Percentiles rank a stretch among this genome's conserved stretches.
phyloP scores from a whole-genome alignment of 345 rosid species.

The Heritiera littoralis region DNA sequence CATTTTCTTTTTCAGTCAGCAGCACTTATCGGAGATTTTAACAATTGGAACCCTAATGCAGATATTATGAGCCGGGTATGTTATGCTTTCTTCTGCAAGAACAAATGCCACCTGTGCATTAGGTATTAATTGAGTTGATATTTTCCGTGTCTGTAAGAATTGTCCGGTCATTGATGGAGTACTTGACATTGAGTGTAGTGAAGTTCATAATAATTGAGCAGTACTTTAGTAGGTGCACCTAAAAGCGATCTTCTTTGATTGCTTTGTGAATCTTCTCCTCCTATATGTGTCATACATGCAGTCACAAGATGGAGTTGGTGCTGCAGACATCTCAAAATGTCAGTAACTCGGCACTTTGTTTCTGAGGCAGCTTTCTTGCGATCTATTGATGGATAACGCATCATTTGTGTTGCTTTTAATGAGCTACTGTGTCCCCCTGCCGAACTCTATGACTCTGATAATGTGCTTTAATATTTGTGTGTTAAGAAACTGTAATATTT shows the following conservation, averaged over 20 bases:
- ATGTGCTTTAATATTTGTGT: not conserved
- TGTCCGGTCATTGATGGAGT: not conserved
- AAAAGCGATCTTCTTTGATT: not conserved
- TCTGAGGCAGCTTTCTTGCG: not conserved
- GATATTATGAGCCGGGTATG: constrained; percentile 86
- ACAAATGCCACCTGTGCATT: not conserved
- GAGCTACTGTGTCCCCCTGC: not conserved
- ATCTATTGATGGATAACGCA: not conserved
- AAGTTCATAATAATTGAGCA: not conserved
- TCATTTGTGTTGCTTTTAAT: not conserved
- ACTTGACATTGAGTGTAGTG: not conserved
- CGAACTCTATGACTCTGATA: not conserved
- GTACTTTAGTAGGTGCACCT: not conserved
- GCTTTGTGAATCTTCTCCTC: not conserved
- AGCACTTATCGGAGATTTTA: constrained; percentile 93
- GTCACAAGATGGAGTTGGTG: not conserved
- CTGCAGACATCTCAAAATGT: not conserved
- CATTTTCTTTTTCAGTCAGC: constrained; percentile 65
- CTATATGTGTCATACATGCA: not conserved
- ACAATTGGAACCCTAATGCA: constrained; percentile 90
- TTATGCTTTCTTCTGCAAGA: constrained; percentile 22
- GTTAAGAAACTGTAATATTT: not conserved
- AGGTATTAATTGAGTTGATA: constrained; percentile 1
- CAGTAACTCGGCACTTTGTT: not conserved
- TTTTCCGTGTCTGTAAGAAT: not conserved